Evolutionary conservation across 1,284 basidiomycete genomes (phyloP), one percentile per base, ranked within the genome.

Genomic region (Sparassis latifolia): DNA sequence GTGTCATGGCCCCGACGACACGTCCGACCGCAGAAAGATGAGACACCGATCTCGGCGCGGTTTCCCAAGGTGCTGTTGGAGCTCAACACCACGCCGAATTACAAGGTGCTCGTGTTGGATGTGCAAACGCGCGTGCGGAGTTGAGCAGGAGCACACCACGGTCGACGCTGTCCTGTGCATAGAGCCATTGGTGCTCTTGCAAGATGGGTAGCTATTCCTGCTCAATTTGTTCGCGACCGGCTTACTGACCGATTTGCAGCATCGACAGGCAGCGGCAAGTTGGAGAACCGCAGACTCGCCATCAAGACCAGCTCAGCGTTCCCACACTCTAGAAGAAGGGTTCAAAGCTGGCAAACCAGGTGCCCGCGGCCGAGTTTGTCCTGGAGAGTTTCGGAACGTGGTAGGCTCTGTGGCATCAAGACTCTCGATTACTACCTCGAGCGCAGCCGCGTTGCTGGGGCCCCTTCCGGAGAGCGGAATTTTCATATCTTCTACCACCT

Each of bases 401-500:
- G 95, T 5, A 80, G 92, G 9, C 72, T 99, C 0, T 84, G 80
- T 48, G 96, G 97, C 57, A 74, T 94, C 64, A 99, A 98, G 70
- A 96, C 92, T 0, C 84, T 98, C 58, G 93, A 98, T 63, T 99
- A 99, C 73, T 97, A 96, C 71, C 80, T 99, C 51, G 94, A 99
- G 68, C 80, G 89, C 43, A 88, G 86, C 52, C 82, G 92, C 12
- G 90, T 96, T 20, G 79, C 88, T 3, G 82, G 83, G 40, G 82
- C 86, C 0, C 86, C 86, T 3, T 87, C 81, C 0, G 92, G 92
- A 49, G 92, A 97, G 68, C 82, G 94, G 30, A 97, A 96, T 61
- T 99, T 98, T 69, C 94, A 98, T 68, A 90, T 96, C 44, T 97
- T 98, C 69, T 96, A 97, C 69, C 95, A 97, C 69, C 82, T 98